Evolutionary conservation across 108 stramenopile species (phyloP).

Genomic region (Cyclostephanos invisitatus): DNA sequence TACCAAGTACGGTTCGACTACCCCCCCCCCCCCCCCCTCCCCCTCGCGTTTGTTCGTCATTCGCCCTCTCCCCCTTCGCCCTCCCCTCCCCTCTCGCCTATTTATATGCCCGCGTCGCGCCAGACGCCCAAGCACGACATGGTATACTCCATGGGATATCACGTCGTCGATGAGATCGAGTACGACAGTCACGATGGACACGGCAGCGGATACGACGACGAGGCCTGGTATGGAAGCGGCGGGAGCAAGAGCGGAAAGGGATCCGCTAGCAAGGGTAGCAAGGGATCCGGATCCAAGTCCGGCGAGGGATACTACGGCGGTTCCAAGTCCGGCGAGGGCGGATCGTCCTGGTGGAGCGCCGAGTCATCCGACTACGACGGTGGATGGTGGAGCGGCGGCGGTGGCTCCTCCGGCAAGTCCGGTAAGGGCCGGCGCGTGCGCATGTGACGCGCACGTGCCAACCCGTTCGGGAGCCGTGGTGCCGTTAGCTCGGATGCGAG

Average conservation of each 20-base stretch:
- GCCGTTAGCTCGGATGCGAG: neutral
- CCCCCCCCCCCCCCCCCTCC: too few relatives aligned
- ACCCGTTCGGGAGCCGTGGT: too few relatives aligned
- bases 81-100: too few relatives aligned
- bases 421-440: neutral
- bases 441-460: neutral
- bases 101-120: neutral
- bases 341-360: neutral
- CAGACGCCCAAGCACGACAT: neutral
- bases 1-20: too few relatives aligned
- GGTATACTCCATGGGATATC: neutral
- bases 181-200: neutral
- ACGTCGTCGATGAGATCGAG: neutral
- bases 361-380: neutral
- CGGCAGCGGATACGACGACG: neutral
- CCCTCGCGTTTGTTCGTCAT: neutral
- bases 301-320: too few relatives aligned
- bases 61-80: neutral
- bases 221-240: neutral
- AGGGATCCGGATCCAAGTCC: neutral
- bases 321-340: too few relatives aligned
- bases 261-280: neutral
- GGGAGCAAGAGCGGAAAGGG: neutral
- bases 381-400: neutral
- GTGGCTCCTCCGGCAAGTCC: neutral